A percentile compares a stretch with the other conserved stretches of the same genome.
Conservation (phyloP, 495 filamentous ascomycete genomes). For the Neurospora intermedia region DNA sequence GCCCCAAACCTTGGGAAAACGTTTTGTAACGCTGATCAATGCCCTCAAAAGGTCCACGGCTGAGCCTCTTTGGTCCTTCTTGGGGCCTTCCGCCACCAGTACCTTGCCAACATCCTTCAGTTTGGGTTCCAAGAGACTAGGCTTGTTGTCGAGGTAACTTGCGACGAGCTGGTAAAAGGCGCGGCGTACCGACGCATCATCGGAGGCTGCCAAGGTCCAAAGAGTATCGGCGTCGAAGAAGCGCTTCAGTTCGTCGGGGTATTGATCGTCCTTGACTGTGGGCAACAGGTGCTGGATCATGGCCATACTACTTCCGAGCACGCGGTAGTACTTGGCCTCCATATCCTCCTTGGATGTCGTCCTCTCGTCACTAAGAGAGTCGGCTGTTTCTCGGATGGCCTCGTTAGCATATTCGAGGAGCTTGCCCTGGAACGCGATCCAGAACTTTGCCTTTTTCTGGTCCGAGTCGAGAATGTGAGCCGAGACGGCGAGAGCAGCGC, state of each 20-base stretch:
- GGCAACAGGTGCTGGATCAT: slow-evolving; percentile 44
- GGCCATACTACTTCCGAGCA: slow-evolving; percentile 54
- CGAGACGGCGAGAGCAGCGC: slow-evolving; percentile 64
- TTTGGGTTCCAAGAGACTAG: slow-evolving; percentile 35
- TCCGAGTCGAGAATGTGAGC: slow-evolving; percentile 61
- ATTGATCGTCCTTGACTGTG: slow-evolving; percentile 43
- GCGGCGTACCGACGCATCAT: slow-evolving; percentile 62
- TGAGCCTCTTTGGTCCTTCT: slow-evolving; percentile 59
- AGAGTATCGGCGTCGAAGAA: slow-evolving; percentile 54
- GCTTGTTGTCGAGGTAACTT: slow-evolving; percentile 45
- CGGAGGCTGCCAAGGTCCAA: slow-evolving; percentile 60
- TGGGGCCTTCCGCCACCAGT: slow-evolving; percentile 59
- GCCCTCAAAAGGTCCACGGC: slow-evolving; percentile 55
- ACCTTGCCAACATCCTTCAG: slow-evolving; percentile 52
- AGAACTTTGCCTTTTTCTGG: slow-evolving; percentile 65
- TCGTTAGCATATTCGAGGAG: slow-evolving; percentile 73
- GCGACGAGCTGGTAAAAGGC: slow-evolving; percentile 57
- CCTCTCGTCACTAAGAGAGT: slow-evolving; percentile 80
- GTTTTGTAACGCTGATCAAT: slow-evolving; percentile 49
- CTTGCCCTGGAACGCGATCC: slow-evolving; percentile 61
- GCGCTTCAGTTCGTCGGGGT: slow-evolving; percentile 34
- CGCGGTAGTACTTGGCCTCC: slow-evolving; percentile 70
- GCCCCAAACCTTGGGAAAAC: slow-evolving; percentile 57
- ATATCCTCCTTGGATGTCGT: slow-evolving; percentile 75
- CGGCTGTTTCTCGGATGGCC: slow-evolving; percentile 65